Evolutionary conservation across 1,139 yeast genomes (phyloP), one percentile per base, ranked within the genome.

Genomic region (Pichia sp.): DNA sequence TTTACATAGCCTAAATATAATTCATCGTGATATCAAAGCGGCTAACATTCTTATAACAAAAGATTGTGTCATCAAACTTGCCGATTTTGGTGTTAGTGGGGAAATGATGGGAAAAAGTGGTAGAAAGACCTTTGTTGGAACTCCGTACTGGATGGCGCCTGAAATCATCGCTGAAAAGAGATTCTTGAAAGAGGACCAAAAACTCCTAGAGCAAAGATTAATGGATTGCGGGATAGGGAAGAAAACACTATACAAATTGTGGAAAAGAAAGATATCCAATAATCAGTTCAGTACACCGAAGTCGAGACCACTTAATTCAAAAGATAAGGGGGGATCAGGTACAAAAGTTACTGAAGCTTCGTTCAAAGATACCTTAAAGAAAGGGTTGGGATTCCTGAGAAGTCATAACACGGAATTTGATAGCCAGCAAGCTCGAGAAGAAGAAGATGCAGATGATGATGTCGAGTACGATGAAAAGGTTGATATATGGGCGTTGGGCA

Each of bases 91-190:
- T 1, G 94, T 85, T 8, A 79, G 88, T 49, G 91, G 91, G 0
- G 86, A 82, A 51, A 63, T 83, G 26, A 71, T 80, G n/a, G 64
- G 73, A 27, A 74, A 84, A 1, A 64, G 67, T 33, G 66, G 69
- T 35, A 74, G 72, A 45, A 72, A 77, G 46, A 84, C 94, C 0
- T 79, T 84, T 64, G 94, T 84, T 24, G 95, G 95, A 0, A 84
- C 94, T 0, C 94, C 94, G 15, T 83, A 75, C 56, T 85, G 94
- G 94, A 85, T 85, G 94, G 94, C 94, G 0, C 95, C 94, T 0
- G 95, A 85, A 52, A 81, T 84, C 22, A 79, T 85, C 19, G 53
- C 41, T 8, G 49, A 53, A 13, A 21, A 22, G 10, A 22, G 19
- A 10, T 15, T 23, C 4, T 37, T 44, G 16, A 38, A 26, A 11